Evolutionary conservation across 164 flowering plant genomes (phyloP).

Genomic region (Berberis vulgaris): DNA sequence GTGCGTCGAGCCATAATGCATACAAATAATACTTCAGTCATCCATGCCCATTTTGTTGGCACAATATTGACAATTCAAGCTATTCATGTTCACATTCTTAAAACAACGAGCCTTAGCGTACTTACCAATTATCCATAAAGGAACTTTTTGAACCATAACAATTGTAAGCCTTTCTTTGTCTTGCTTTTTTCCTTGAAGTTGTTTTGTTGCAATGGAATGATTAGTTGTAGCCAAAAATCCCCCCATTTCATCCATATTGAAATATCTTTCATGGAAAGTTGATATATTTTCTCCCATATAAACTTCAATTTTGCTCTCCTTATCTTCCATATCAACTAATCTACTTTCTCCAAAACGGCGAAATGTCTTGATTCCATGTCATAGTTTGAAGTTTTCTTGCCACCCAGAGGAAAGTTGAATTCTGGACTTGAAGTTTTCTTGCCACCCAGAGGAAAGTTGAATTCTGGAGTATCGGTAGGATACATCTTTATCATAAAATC

Average conservation of each 20-base stretch:
- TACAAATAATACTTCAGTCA: not conserved
- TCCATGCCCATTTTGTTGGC: constrained; percentile 2
- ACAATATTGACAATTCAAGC: not conserved
- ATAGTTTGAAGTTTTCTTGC: not conserved
- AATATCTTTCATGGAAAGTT: not conserved
- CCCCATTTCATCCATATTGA: constrained; percentile 1
- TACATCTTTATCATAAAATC: not conserved
- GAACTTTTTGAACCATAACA: not conserved
- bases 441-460: not conserved
- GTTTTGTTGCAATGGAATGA: not conserved
- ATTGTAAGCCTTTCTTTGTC: not conserved
- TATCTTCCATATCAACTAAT: constrained; percentile 2
- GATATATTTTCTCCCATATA: constrained; percentile 1
- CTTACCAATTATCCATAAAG: not conserved
- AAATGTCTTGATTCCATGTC: constrained; percentile 1
- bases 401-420: constrained; percentile 1
- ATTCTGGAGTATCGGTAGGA: not conserved
- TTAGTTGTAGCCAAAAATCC: not conserved
- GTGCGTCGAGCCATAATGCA: not conserved
- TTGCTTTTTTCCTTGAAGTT: not conserved
- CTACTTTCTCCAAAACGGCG: constrained; percentile 3
- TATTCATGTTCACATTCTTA: not conserved
- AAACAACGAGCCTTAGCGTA: not conserved
- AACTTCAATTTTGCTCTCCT: not conserved
- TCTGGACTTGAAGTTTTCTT: not conserved